These are phyloP conservation scores for Amaranthus palmeri DNA, from an alignment of 148 eudicot genomes.

Conservation along the genomic window DNA sequence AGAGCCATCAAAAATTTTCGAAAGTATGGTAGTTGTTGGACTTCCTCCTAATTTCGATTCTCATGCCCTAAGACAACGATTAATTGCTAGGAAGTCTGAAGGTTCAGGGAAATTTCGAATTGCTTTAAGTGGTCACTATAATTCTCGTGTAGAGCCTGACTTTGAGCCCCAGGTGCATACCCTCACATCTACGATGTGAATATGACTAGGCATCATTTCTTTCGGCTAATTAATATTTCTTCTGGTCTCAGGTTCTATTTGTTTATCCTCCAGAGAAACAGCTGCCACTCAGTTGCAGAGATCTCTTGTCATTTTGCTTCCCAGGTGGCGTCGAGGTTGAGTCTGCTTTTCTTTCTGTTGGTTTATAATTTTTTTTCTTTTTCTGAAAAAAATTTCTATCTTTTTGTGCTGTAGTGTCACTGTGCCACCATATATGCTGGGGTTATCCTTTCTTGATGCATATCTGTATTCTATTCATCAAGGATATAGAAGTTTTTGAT, in stretches of 20 bases:
- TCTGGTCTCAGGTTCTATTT: slow-evolving; percentile 74
- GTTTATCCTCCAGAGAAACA: slow-evolving; percentile 92
- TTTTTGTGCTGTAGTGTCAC: neutral
- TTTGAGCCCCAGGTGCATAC: slow-evolving; percentile 86
- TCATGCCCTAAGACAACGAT: slow-evolving; percentile 58
- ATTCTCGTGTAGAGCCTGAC: slow-evolving; percentile 68
- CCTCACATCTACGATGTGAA: neutral
- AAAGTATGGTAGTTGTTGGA: slow-evolving; percentile 96
- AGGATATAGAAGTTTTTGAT: neutral
- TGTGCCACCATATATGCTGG: neutral
- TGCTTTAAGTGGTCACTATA: slow-evolving; percentile 64
- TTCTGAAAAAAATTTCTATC: neutral
- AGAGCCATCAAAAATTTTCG: slow-evolving; percentile 84
- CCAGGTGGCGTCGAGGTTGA: slow-evolving; percentile 96
- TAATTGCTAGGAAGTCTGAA: slow-evolving; percentile 65
- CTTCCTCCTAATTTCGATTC: slow-evolving; percentile 85
- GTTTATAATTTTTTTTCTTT: neutral
- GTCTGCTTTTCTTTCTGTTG: slow-evolving; percentile 5
- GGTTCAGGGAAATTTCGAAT: slow-evolving; percentile 72
- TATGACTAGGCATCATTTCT: slow-evolving; percentile 8
- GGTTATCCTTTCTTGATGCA: neutral
- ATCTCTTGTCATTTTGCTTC: slow-evolving; percentile 94
- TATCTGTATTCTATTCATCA: neutral
- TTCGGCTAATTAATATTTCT: slow-evolving; percentile 14
- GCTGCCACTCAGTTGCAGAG: slow-evolving; percentile 76